These are phyloP conservation scores for Mycosphaerelloides madeirae DNA, from an alignment of 2,329 filamentous ascomycete genomes.

Conservation along the genomic window DNA sequence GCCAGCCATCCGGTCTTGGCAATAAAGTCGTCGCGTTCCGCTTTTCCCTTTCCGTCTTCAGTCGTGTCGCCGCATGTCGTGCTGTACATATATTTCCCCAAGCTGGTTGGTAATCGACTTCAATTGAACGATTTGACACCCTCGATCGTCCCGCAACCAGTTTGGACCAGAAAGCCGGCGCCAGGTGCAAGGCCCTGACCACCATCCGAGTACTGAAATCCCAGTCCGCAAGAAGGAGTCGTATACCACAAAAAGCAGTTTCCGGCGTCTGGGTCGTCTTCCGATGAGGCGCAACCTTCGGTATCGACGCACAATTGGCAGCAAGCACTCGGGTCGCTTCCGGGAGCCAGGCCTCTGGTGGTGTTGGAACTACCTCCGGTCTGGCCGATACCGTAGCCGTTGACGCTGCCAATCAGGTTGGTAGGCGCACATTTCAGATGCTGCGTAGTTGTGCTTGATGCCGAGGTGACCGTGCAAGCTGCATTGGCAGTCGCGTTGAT, in stretches of 20 bases:
- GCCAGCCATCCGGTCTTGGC: too few relatives aligned
- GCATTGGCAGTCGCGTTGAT: conserved; percentile 5
- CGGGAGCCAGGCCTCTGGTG: conserved; percentile 21
- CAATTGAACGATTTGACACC: conserved; percentile 6
- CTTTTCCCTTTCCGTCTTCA: too few relatives aligned
- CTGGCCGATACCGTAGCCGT: conserved; percentile 23
- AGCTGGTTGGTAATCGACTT: too few relatives aligned
- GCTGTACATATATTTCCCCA: neutral
- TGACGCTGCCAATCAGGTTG: conserved; percentile 22
- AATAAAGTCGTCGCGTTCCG: too few relatives aligned
- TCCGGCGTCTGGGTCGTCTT: conserved; percentile 23
- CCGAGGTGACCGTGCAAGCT: conserved; percentile 21
- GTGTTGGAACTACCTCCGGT: conserved; percentile 18
- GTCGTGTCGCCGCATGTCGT: too few relatives aligned
- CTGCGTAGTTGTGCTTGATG: conserved; percentile 24
- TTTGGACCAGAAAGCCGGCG: conserved; percentile 20
- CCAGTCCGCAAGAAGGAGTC: conserved; percentile 20
- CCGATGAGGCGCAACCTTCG: conserved; percentile 22
- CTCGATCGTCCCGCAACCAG: conserved; percentile 23
- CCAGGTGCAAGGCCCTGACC: conserved; percentile 18
- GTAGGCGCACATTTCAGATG: conserved; percentile 27
- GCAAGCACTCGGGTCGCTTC: conserved; percentile 24
- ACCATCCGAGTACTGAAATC: conserved; percentile 22
- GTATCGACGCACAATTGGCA: conserved; percentile 26
- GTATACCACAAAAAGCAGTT: conserved; percentile 29